phyloP scores from a whole-genome alignment of 306 rosid genomes.

The Chamaecrista fasciculata region DNA sequence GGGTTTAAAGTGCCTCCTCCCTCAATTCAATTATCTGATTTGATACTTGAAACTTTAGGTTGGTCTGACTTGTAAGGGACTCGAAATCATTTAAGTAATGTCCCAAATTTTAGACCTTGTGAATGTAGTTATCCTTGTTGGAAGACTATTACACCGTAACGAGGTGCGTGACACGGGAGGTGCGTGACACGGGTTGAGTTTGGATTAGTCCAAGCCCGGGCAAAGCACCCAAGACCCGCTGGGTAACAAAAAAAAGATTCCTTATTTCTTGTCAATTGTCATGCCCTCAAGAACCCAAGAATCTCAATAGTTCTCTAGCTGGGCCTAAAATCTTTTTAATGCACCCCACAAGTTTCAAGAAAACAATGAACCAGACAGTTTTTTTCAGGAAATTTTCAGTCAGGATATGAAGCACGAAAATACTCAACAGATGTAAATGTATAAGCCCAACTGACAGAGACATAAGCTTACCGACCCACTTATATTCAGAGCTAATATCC shows the following conservation, averaged over 20 bases:
- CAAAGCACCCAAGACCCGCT: too few relatives aligned
- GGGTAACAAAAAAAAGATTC: too few relatives aligned
- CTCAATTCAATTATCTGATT: neutral
- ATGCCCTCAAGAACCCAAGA: neutral
- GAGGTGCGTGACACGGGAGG: too few relatives aligned
- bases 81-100: neutral
- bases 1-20: neutral
- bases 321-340: neutral
- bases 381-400: neutral
- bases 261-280: conserved; percentile 9
- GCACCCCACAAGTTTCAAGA: conserved; percentile 2
- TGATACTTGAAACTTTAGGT: conserved; percentile 15
- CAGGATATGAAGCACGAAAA: neutral
- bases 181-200: too few relatives aligned
- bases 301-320: neutral
- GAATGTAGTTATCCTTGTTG: too few relatives aligned
- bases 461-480: conserved; percentile 27
- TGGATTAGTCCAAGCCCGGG: neutral
- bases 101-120: too few relatives aligned
- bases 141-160: too few relatives aligned
- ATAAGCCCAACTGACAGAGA: neutral
- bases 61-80: too few relatives aligned
- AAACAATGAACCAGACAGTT: neutral
- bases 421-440: neutral
- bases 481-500: conserved; percentile 1